These are phyloP conservation scores for Pistacia integerrima DNA, from an alignment of 345 rosid species.

Conservation along the genomic window DNA sequence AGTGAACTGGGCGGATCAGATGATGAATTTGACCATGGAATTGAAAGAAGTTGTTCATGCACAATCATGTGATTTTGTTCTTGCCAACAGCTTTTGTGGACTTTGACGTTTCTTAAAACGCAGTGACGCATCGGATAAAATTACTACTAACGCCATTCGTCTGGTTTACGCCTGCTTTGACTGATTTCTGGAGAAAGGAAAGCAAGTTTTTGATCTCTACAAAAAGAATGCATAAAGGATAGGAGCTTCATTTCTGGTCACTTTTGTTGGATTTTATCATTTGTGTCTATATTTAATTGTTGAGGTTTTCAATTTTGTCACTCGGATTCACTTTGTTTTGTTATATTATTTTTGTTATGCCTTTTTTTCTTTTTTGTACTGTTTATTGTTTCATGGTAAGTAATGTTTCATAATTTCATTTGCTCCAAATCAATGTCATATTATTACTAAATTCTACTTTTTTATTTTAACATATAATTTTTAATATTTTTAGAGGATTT, in stretches of 20 bases:
- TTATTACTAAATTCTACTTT: neutral
- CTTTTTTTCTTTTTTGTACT: slow-evolving; percentile 21
- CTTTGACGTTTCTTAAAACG: slow-evolving; percentile 1
- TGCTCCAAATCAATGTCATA: neutral
- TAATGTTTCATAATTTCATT: slow-evolving; percentile 15
- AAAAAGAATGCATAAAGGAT: slow-evolving; percentile 6
- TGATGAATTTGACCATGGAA: slow-evolving; percentile 55
- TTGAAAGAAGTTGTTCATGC: slow-evolving; percentile 61
- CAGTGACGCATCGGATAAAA: slow-evolving; percentile 10
- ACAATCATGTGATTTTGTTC: slow-evolving; percentile 52
- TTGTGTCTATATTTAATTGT: slow-evolving; percentile 37
- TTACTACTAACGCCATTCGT: slow-evolving; percentile 18
- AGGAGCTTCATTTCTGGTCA: slow-evolving; percentile 23
- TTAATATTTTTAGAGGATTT: too few species aligned
- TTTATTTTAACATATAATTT: too few species aligned
- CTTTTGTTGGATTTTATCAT: slow-evolving; percentile 31
- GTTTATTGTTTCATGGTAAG: slow-evolving; percentile 20
- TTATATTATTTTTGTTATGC: slow-evolving; percentile 23
- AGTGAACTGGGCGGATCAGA: slow-evolving; percentile 66
- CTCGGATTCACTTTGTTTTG: slow-evolving; percentile 22
- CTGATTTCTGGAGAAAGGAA: slow-evolving; percentile 17
- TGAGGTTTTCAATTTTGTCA: slow-evolving; percentile 50
- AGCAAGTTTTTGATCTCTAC: slow-evolving; percentile 13
- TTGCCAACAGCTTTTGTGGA: neutral
- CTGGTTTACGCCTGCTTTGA: slow-evolving; percentile 20